A percentile compares a stretch with the other conserved stretches of the same genome.
These are phyloP conservation scores for Schizothecium vesticola DNA, from an alignment of 495 filamentous ascomycete species.

Conservation along the genomic window DNA sequence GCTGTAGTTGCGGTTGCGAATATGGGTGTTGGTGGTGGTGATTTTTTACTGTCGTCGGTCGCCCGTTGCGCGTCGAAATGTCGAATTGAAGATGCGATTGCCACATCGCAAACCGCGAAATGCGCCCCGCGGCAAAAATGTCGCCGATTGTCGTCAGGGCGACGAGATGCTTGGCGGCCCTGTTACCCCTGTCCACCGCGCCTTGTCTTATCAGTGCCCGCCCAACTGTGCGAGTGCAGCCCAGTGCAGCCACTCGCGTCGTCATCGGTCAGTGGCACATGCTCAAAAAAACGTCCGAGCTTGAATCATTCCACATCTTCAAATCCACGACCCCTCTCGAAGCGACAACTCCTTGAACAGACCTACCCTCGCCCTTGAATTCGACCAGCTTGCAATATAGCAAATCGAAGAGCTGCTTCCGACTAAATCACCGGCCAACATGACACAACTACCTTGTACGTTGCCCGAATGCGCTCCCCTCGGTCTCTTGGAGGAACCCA, in stretches of 20 bases:
- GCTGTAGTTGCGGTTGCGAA: not conserved
- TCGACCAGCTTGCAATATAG: not conserved
- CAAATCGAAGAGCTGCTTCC: not conserved
- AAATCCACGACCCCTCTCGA: not conserved
- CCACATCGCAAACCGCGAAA: not conserved
- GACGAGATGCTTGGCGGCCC: not conserved
- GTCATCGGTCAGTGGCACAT: conserved; percentile 30
- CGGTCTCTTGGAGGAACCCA: not conserved
- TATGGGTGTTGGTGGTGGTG: not conserved
- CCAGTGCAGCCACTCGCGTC: conserved; percentile 15
- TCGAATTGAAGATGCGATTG: not conserved
- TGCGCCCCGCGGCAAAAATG: not conserved
- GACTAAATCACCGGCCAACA: conserved; percentile 26
- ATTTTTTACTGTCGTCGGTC: not conserved
- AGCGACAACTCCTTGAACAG: not conserved
- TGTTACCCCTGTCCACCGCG: not conserved
- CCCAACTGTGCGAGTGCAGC: not conserved
- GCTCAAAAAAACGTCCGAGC: conserved; percentile 23
- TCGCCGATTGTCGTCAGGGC: not conserved
- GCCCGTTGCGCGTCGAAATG: not conserved
- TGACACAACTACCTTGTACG: conserved; percentile 72
- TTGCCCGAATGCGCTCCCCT: conserved; percentile 10
- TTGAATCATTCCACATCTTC: conserved; percentile 8
- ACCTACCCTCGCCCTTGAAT: not conserved
- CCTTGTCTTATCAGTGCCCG: conserved; percentile 32